A percentile compares a stretch with the other conserved stretches of the same genome.
These are phyloP conservation scores for Collybiopsis confluens DNA, from an alignment of 768 basidiomycete species.

Conservation along the genomic window DNA sequence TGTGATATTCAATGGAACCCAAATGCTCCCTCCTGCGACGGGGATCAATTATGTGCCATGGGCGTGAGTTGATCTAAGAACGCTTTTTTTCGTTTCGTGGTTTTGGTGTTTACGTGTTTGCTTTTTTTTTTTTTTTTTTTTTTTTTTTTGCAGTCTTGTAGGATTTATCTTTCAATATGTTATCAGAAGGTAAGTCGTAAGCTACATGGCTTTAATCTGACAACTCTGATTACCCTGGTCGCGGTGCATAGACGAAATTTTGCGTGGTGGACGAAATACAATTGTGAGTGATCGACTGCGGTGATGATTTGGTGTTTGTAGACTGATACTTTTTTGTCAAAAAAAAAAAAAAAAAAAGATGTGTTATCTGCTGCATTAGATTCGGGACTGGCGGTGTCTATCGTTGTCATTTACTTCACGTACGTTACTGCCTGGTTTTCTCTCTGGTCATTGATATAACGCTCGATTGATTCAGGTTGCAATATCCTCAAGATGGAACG, in stretches of 20 bases:
- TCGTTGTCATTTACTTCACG: conserved; percentile 52
- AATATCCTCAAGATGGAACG: conserved; percentile 8
- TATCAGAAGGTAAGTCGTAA: conserved; percentile 43
- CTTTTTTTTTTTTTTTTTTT: too few species aligned
- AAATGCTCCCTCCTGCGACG: conserved; percentile 74
- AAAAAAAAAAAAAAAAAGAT: conserved; percentile 26
- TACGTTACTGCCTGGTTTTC: background rate
- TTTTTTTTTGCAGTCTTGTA: conserved; percentile 34
- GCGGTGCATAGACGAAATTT: conserved; percentile 34
- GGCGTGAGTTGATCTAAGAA: conserved; percentile 34
- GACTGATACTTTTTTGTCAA: conserved; percentile 29
- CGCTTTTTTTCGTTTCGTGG: too few species aligned
- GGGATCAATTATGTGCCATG: conserved; percentile 84
- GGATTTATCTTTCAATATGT: conserved; percentile 77
- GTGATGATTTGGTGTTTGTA: background rate
- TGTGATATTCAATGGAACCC: conserved; percentile 65
- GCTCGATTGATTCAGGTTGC: background rate
- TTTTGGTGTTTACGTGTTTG: too few species aligned
- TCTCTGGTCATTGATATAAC: background rate
- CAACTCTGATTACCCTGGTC: too few species aligned
- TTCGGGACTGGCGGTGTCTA: conserved; percentile 58
- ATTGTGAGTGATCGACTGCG: conserved; percentile 42
- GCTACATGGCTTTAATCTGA: background rate
- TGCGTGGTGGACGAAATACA: conserved; percentile 75
- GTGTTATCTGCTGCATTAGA: conserved; percentile 72